A percentile compares a stretch with the other conserved stretches of the same genome.
Conservation (phyloP, 352 stramenopile species). For the Pythium dissotocum region DNA sequence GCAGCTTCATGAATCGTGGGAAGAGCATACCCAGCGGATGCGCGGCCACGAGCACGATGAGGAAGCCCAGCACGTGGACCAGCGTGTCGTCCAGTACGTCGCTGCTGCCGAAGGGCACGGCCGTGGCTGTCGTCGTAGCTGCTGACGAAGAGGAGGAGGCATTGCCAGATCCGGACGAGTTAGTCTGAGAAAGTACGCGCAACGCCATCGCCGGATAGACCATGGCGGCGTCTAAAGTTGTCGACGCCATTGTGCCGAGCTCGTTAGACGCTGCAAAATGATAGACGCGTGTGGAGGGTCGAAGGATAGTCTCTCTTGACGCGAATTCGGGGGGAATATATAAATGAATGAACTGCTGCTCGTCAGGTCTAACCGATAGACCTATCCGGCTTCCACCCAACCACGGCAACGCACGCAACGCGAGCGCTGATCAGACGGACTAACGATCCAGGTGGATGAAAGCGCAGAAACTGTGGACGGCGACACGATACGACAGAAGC, state of each 20-base stretch:
- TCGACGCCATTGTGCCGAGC: not conserved
- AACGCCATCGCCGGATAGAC: conserved; percentile 1
- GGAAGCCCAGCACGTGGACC: conserved; percentile 45
- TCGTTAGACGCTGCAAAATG: not conserved
- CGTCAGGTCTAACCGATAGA: no score
- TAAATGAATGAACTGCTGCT: no score
- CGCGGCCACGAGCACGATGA: conserved; percentile 55
- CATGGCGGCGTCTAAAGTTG: not conserved
- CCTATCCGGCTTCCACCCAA: no score
- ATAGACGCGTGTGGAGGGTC: not conserved
- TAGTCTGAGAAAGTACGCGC: conserved; percentile 8
- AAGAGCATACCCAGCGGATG: conserved; percentile 65
- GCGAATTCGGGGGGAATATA: not conserved
- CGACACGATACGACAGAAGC: not conserved
- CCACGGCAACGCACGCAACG: not conserved
- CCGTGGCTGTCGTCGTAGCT: not conserved
- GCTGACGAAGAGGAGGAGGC: not conserved
- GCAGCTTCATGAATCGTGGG: conserved; percentile 53
- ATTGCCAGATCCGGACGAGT: not conserved
- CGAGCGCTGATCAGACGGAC: not conserved
- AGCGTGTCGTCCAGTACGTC: conserved; percentile 47
- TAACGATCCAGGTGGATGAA: not conserved
- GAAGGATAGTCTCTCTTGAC: not conserved
- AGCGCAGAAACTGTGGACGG: not conserved
- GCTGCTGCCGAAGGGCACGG: conserved; percentile 46